Conservation (phyloP, 2,329 filamentous ascomycete genomes). For the Beauveria varroae region DNA sequence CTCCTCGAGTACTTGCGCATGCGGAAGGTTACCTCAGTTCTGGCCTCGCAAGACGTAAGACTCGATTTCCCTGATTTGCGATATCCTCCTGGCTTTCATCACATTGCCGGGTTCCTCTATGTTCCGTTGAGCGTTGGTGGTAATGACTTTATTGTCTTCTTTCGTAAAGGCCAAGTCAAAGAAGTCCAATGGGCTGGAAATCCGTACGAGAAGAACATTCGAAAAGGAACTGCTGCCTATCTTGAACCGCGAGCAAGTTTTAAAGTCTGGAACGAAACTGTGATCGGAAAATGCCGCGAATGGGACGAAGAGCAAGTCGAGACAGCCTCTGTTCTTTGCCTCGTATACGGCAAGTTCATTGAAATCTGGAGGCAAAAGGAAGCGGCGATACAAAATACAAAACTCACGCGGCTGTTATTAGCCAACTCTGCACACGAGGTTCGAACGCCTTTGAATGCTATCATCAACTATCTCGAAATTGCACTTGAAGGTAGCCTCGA, state of each 20-base stretch:
- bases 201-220: conserved; percentile 71
- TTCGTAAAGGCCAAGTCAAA: conserved; percentile 66
- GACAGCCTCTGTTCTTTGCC: conserved; percentile 76
- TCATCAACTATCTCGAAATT: conserved; percentile 92
- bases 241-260: conserved; percentile 76
- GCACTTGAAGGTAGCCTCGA: conserved; percentile 76
- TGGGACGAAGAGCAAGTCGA: conserved; percentile 88
- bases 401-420: conserved; percentile 68
- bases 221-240: conserved; percentile 64
- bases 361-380: conserved; percentile 92
- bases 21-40: conserved; percentile 64
- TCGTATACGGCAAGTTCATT: conserved; percentile 84
- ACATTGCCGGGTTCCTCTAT: conserved; percentile 71
- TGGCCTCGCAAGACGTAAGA: conserved; percentile 68
- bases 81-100: conserved; percentile 71
- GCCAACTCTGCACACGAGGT: conserved; percentile 91
- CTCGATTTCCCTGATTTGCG: conserved; percentile 74
- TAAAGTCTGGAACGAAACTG: conserved; percentile 71
- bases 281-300: conserved; percentile 74
- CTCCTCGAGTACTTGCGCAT: conserved; percentile 80
- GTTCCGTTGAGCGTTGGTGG: conserved; percentile 73
- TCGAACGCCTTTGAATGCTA: conserved; percentile 82
- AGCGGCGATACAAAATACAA: conserved; percentile 71
- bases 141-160: conserved; percentile 83
- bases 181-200: conserved; percentile 84